Evolutionary conservation across 768 basidiomycete species (phyloP).

Genomic region (Pulveroboletus sp.): DNA sequence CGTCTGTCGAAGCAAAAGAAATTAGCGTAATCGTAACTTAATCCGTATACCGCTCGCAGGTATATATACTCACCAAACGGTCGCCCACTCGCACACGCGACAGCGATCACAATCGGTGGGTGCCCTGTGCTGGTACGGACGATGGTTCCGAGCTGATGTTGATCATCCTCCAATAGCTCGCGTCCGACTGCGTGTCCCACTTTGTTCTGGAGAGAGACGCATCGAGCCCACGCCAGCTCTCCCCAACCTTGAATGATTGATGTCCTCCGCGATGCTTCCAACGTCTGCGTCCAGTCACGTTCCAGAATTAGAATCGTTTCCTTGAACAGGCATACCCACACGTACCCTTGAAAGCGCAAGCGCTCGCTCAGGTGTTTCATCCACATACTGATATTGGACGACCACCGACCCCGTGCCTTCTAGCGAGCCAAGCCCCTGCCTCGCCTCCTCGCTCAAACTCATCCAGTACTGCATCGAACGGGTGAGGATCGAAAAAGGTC

Average conservation of each 20-base stretch:
- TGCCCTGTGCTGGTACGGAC: neutral
- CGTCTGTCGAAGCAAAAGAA: constrained; percentile 4
- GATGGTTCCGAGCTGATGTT: neutral
- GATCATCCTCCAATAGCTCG: neutral
- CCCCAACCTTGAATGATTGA: constrained; percentile 5
- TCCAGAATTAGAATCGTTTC: neutral
- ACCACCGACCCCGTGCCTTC: neutral
- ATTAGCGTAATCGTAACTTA: too few relatives aligned
- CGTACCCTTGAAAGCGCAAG: constrained; percentile 7
- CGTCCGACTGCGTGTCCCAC: constrained; percentile 1
- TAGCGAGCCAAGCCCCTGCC: neutral
- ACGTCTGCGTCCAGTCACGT: neutral
- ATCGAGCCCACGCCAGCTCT: neutral
- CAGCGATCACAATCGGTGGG: constrained; percentile 5
- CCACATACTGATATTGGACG: neutral
- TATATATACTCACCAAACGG: constrained; percentile 13
- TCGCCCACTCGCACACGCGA: neutral
- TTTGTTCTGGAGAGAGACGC: neutral
- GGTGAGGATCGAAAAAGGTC: neutral
- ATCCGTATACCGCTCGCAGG: neutral
- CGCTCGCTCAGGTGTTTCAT: neutral
- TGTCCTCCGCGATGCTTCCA: neutral
- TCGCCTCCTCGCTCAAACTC: neutral
- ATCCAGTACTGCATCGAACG: neutral
- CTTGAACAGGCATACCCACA: neutral